Conservation (phyloP, 306 rosid species). For the Prunus mume region DNA sequence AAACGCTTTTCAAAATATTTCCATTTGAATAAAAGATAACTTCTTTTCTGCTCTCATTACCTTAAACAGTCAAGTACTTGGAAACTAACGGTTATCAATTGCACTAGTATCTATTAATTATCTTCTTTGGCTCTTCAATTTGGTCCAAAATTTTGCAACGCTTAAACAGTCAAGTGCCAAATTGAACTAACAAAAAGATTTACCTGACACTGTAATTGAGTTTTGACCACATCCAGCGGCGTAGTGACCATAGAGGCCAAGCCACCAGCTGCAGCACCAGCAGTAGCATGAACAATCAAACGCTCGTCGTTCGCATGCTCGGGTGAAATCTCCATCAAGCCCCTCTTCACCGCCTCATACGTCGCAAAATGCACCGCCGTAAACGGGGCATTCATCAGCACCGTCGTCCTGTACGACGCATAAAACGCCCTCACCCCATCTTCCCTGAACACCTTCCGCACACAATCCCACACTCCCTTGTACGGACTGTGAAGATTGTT, state of each 20-base stretch:
- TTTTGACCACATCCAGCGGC: slow-evolving; percentile 80
- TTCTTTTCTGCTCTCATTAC: no score
- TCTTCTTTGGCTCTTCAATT: not conserved
- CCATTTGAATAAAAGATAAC: no score
- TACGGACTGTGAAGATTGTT: slow-evolving; percentile 65
- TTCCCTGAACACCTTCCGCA: slow-evolving; percentile 62
- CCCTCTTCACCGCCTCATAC: slow-evolving; percentile 61
- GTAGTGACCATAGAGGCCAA: slow-evolving; percentile 69
- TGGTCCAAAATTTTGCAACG: not conserved
- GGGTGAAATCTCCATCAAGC: slow-evolving; percentile 51
- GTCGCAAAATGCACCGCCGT: slow-evolving; percentile 70
- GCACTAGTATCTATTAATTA: not conserved
- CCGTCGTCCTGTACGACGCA: slow-evolving; percentile 77
- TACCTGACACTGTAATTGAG: slow-evolving; percentile 86
- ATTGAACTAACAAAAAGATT: not conserved
- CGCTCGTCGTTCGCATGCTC: slow-evolving; percentile 56
- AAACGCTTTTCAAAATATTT: no score
- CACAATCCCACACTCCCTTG: slow-evolving; percentile 71
- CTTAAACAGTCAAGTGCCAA: not conserved
- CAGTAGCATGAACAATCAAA: slow-evolving; percentile 68
- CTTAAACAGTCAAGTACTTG: no score
- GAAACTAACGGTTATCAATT: not conserved
- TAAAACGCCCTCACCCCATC: slow-evolving; percentile 73
- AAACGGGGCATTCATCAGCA: slow-evolving; percentile 77
- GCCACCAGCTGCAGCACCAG: slow-evolving; percentile 75